phyloP scores from a whole-genome alignment of 768 basidiomycete genomes.

The Gautieria morchelliformis region DNA sequence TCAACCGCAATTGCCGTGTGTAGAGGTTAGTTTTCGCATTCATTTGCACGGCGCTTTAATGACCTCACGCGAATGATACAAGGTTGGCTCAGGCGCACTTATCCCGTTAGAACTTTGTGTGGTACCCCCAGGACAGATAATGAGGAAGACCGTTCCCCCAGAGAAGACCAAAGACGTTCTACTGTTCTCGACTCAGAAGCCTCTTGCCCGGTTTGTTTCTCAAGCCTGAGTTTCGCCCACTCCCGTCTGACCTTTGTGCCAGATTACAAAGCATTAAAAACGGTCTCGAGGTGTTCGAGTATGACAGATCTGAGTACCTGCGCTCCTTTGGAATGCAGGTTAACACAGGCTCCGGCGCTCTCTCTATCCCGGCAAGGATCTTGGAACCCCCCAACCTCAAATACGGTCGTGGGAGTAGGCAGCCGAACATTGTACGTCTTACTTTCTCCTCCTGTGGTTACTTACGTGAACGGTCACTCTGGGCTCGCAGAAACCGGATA shows the following conservation, averaged over 20 bases:
- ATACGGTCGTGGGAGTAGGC: slow-evolving; percentile 51
- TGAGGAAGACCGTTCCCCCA: slow-evolving; percentile 60
- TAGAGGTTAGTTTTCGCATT: slow-evolving; percentile 41
- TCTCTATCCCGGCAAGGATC: slow-evolving; percentile 52
- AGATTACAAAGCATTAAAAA: slow-evolving; percentile 33
- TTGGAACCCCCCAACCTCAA: slow-evolving; percentile 54
- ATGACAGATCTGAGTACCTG: slow-evolving; percentile 69
- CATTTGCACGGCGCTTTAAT: background rate
- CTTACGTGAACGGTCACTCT: background rate
- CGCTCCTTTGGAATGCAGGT: slow-evolving; percentile 66
- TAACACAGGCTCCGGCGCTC: slow-evolving; percentile 33
- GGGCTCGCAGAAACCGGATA: slow-evolving; percentile 8
- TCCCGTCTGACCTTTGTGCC: background rate
- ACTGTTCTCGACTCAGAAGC: slow-evolving; percentile 57
- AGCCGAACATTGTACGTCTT: slow-evolving; percentile 45
- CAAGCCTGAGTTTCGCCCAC: background rate
- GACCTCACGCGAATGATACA: background rate
- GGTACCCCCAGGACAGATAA: slow-evolving; percentile 57
- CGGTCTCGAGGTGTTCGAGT: slow-evolving; percentile 27
- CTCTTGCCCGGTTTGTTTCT: slow-evolving; percentile 39
- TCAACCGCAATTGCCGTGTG: slow-evolving; percentile 56
- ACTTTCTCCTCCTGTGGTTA: background rate
- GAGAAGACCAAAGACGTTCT: slow-evolving; percentile 57
- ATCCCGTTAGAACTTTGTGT: slow-evolving; percentile 60
- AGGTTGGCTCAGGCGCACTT: slow-evolving; percentile 55